phyloP scores from a whole-genome alignment of 192 early-diverging fungal species.

The Backusella psychrophila region DNA sequence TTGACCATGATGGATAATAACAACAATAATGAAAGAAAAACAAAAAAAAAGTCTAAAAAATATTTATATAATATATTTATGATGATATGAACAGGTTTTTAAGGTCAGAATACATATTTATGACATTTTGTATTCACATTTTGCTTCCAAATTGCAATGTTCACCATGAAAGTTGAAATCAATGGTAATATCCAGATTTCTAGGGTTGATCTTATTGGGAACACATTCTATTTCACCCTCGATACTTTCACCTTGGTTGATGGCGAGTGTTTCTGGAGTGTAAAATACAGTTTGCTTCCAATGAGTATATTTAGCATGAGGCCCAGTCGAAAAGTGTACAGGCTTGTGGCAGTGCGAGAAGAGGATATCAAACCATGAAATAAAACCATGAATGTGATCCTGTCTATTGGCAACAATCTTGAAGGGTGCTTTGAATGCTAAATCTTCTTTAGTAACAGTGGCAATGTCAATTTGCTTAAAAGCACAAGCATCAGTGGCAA shows the following conservation, averaged over 20 bases:
- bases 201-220: constrained; percentile 81
- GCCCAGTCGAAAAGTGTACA: constrained; percentile 78
- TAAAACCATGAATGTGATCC: constrained; percentile 91
- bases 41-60: not conserved
- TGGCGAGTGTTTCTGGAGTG: constrained; percentile 67
- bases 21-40: not conserved
- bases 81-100: no score
- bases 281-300: constrained; percentile 99
- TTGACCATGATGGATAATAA: not conserved
- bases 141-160: constrained; percentile 12
- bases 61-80: no score
- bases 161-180: constrained; percentile 63
- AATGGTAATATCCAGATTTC: constrained; percentile 92
- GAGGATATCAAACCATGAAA: constrained; percentile 96
- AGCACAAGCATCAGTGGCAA: constrained; percentile 74
- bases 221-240: constrained; percentile 54
- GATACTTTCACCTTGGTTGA: constrained; percentile 69
- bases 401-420: constrained; percentile 71
- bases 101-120: not conserved
- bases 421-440: constrained; percentile 84
- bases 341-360: constrained; percentile 92
- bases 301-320: constrained; percentile 90
- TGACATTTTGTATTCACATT: constrained; percentile 36
- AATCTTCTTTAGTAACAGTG: constrained; percentile 86
- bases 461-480: constrained; percentile 73